Evolutionary conservation across 768 basidiomycete genomes (phyloP).

Genomic region (Fibroporia radiculosa): DNA sequence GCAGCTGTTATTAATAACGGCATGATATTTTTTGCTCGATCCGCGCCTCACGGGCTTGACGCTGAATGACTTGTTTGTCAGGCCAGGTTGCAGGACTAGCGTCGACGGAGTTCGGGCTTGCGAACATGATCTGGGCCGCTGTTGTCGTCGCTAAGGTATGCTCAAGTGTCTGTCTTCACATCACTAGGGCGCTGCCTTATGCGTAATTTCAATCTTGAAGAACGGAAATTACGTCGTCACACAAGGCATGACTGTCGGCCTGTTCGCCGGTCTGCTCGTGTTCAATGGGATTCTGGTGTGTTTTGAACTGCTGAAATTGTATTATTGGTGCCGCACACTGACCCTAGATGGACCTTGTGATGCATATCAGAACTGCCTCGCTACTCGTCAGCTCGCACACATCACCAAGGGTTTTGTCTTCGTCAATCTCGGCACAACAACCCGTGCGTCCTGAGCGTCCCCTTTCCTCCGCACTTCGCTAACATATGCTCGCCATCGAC

Average conservation of each 20-base stretch:
- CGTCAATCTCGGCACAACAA: conserved; percentile 75
- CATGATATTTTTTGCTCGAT: no score
- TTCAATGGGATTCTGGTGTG: conserved; percentile 66
- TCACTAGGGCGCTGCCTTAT: background rate
- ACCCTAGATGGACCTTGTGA: background rate
- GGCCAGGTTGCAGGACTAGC: conserved; percentile 83
- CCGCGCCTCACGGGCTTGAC: no score
- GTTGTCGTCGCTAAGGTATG: conserved; percentile 48
- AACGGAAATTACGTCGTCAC: conserved; percentile 55
- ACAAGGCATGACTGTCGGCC: conserved; percentile 65
- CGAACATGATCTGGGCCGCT: conserved; percentile 72
- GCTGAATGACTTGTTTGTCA: no score
- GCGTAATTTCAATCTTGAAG: conserved; percentile 21
- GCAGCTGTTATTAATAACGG: no score
- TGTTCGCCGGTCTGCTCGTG: conserved; percentile 66
- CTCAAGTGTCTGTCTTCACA: no score
- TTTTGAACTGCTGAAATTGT: conserved; percentile 3
- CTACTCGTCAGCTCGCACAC: conserved; percentile 66
- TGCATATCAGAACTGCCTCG: conserved; percentile 48
- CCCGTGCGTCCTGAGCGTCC: conserved; percentile 34
- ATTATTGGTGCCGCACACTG: conserved; percentile 1
- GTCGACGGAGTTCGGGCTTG: conserved; percentile 77
- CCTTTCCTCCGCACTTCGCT: background rate
- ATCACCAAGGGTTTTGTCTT: conserved; percentile 78
- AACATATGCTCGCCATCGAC: no score